phyloP scores from a whole-genome alignment of 1,284 basidiomycete genomes.

The Moesziomyces sp. region DNA sequence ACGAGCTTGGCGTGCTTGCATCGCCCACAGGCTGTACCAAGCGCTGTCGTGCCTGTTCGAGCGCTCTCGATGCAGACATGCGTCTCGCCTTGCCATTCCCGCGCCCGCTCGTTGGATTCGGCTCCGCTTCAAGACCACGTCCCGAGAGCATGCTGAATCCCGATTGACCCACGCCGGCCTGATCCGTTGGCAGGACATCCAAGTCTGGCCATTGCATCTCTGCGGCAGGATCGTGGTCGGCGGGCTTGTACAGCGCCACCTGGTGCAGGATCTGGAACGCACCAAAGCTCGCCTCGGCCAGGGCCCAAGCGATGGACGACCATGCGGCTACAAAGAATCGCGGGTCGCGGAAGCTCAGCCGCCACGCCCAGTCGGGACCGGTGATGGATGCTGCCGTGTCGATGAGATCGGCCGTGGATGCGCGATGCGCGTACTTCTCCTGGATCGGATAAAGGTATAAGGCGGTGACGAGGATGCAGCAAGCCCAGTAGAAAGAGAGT shows the following conservation, averaged over 20 bases:
- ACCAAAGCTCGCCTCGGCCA: conserved; percentile 38
- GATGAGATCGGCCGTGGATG: background rate
- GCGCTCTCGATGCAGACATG: conserved; percentile 36
- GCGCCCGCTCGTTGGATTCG: conserved; percentile 15
- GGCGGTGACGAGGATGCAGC: conserved; percentile 43
- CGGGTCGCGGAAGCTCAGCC: conserved; percentile 37
- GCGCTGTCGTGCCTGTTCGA: conserved; percentile 40
- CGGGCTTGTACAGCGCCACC: conserved; percentile 41
- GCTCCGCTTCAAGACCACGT: conserved; percentile 12
- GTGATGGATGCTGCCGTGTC: background rate
- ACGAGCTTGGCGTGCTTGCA: background rate
- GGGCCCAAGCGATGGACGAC: conserved; percentile 42
- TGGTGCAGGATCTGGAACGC: conserved; percentile 46
- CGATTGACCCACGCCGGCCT: conserved; percentile 20
- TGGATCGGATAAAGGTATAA: conserved; percentile 46
- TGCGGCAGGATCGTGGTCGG: conserved; percentile 4
- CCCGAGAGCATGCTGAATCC: conserved; percentile 37
- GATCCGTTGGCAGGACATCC: background rate
- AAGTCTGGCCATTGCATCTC: background rate
- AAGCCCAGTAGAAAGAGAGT: conserved; percentile 44
- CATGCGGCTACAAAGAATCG: conserved; percentile 46
- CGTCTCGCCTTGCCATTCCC: conserved; percentile 33
- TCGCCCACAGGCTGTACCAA: conserved; percentile 19
- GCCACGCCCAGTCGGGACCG: conserved; percentile 42
- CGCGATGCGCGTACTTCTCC: conserved; percentile 17